A percentile compares a stretch with the other conserved stretches of the same genome.
Evolutionary conservation across 176 grass and related monocot genomes (phyloP).

Genomic region (Triticum urartu): DNA sequence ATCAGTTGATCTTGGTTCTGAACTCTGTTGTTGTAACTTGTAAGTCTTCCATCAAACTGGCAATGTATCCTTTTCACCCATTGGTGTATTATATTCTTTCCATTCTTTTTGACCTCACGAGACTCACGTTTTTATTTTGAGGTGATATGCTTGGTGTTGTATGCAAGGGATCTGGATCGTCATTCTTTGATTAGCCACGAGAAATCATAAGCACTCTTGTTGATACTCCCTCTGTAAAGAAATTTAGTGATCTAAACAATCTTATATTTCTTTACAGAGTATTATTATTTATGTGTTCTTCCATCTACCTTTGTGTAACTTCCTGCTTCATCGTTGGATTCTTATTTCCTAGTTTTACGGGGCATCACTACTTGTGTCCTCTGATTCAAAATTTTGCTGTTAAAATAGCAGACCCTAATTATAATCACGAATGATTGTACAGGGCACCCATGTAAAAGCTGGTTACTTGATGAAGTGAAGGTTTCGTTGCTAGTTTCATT

Average conservation of each 20-base stretch:
- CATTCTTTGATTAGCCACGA: constrained; percentile 6
- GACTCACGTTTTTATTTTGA: neutral
- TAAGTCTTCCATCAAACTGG: constrained; percentile 31
- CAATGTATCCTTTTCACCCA: constrained; percentile 41
- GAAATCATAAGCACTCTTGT: neutral
- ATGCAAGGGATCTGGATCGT: neutral
- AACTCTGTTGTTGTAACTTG: constrained; percentile 34
- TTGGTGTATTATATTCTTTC: constrained; percentile 32
- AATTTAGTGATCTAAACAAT: no score
- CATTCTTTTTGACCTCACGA: constrained; percentile 32
- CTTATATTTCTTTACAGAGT: no score
- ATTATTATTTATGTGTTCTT: neutral
- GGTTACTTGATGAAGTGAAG: no score
- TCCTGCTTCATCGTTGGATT: neutral
- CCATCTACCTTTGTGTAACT: neutral
- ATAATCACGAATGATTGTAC: neutral
- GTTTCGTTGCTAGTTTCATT: no score
- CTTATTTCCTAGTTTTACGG: neutral
- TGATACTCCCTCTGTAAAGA: neutral
- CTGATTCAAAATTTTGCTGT: neutral
- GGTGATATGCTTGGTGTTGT: neutral
- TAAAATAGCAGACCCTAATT: neutral
- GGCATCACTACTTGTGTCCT: neutral
- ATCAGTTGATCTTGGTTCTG: constrained; percentile 37
- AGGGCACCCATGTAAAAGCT: no score